Base-by-base conservation (phyloP, 257 asterid genomes). In the Petunia secreta region DNA sequence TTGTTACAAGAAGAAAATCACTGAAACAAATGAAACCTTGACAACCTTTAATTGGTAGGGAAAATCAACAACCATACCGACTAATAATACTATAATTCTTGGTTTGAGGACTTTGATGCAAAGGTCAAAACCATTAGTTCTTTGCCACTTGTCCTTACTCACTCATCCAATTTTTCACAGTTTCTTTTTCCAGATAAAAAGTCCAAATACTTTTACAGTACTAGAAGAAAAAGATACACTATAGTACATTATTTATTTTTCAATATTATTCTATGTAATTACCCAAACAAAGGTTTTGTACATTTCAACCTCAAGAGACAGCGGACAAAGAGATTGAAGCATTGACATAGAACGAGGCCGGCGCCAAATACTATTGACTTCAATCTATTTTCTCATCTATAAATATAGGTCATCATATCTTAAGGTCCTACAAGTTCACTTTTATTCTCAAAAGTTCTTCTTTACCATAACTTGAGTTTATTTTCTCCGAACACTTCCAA, bases 311-410 rank as follows among this genome's bases (percentile, higher is more conserved):
- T 83, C 8, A 7, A 48, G 16, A 25, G 25, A 71, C 62, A 48
- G 37, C 5, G 9, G 86, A 66, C 34, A 58, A 36, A 54, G 60
- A 44, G 75, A 59, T 39, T 62, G 58, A 54, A n/a, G 58, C 63
- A 43, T 73, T 65, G 88, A 85, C 82, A 36, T 67, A 79, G 74
- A 62, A 43, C 7, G 63, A 64, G 91, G 97, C 83, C 97, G 95
- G 97, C 89, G 54, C 97, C 97, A 93, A 93, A 93, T 90, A 75
- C 81, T 8, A 15, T 91, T 90, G 97, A 93, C 97, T 88, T 91
- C 25, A 62, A 77, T 68, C 37, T 57, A 41, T 83, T 80, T 73
- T 69, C 63, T 64, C 85, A 37, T 83, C 92, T 88, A 80, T 85
- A 88, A 82, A 88, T 82, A 89, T 79, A 81, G 62, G 53, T 74